phyloP scores from a whole-genome alignment of 164 flowering plant species.

The Buxus sempervirens region DNA sequence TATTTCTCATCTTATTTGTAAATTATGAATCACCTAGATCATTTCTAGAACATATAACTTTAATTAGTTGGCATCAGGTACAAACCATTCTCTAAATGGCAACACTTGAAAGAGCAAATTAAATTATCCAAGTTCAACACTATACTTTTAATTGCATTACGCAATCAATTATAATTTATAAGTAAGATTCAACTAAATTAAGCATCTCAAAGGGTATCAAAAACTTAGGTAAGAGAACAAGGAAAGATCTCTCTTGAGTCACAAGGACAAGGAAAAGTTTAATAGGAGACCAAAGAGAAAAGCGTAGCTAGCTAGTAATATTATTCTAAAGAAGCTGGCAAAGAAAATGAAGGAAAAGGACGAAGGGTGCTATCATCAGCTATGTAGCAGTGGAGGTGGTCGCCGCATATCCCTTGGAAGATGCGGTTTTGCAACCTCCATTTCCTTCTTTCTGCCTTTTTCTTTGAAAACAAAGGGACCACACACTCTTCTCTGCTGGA shows the following conservation, averaged over 20 bases:
- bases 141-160: background rate
- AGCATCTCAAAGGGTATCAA: no score
- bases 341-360: background rate
- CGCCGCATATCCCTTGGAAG: conserved; percentile 44
- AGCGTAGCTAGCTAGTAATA: no score
- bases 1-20: no score
- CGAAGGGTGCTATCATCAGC: conserved; percentile 1
- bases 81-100: background rate
- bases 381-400: conserved; percentile 24
- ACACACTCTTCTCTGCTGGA: background rate
- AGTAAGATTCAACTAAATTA: no score
- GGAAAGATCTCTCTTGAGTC: no score
- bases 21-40: no score
- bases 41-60: no score
- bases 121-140: background rate
- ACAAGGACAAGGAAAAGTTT: no score
- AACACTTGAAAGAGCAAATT: background rate
- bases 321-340: background rate
- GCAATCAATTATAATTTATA: no score
- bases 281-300: background rate
- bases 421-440: conserved; percentile 15
- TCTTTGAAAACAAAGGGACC: conserved; percentile 11
- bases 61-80: background rate
- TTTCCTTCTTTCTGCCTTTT: background rate
- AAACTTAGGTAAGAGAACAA: no score